These are phyloP conservation scores for Leishmania guyanensis DNA, from an alignment of 208 protist genomes.

Conservation along the genomic window DNA sequence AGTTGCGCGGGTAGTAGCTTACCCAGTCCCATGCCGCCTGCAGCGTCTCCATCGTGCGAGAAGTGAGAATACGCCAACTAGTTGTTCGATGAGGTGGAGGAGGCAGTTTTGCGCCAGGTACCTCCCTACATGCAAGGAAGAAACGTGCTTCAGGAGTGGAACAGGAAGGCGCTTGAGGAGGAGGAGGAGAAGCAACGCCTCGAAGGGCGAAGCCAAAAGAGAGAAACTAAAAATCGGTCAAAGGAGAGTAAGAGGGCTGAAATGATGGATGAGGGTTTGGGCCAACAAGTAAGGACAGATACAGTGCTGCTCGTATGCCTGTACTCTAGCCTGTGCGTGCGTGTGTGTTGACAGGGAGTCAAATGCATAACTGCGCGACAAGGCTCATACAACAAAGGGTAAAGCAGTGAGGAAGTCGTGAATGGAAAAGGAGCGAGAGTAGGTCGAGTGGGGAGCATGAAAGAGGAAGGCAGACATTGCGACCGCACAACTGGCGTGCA, in stretches of 20 bases:
- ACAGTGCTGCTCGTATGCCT: neutral
- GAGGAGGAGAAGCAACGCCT: neutral
- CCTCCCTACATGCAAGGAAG: too few species aligned
- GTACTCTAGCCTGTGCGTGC: neutral
- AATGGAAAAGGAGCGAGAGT: neutral
- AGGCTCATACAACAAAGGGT: neutral
- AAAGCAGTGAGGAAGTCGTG: neutral
- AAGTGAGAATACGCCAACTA: neutral
- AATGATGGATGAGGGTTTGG: too few species aligned
- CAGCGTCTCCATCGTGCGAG: constrained; percentile 2
- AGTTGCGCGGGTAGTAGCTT: neutral
- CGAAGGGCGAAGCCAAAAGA: neutral
- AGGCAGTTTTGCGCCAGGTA: neutral
- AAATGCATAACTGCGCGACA: neutral
- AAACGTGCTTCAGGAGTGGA: neutral
- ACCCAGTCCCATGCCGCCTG: constrained; percentile 10
- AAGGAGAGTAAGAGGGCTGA: too few species aligned
- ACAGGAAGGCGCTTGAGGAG: neutral
- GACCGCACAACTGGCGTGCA: neutral
- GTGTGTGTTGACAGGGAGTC: neutral
- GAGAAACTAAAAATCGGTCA: neutral
- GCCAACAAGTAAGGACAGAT: too few species aligned
- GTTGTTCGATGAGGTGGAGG: neutral
- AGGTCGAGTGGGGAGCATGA: neutral
- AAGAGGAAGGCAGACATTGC: too few species aligned